A percentile compares a stretch with the other conserved stretches of the same genome.
Evolutionary conservation across 345 rosid genomes (phyloP).

Genomic region (Eutrema yunnanense): DNA sequence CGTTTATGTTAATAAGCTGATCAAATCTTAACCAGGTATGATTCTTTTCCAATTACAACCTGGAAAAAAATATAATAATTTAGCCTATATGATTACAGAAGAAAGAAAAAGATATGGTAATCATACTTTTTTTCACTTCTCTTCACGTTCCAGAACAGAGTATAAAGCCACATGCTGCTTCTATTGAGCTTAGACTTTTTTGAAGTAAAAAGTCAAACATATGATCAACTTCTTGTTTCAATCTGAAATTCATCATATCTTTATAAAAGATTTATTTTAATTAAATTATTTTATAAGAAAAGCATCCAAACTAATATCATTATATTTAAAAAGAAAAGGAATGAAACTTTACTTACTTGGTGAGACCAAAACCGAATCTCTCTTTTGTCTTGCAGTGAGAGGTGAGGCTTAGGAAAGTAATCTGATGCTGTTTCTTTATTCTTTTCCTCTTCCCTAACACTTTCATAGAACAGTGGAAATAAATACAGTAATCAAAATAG

Average conservation of each 20-base stretch:
- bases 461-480: constrained; percentile 5
- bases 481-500: constrained; percentile 9
- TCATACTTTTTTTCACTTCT: constrained; percentile 22
- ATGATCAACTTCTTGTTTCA: constrained; percentile 23
- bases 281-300: constrained; percentile 12
- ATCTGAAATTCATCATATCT: not conserved
- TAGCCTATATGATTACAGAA: constrained; percentile 9
- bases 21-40: not conserved
- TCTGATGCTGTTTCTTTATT: constrained; percentile 16
- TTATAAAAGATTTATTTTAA: not conserved
- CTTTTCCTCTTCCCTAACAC: constrained; percentile 16
- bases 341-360: constrained; percentile 14
- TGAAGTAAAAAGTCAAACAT: constrained; percentile 20
- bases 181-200: constrained; percentile 17
- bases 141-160: constrained; percentile 32
- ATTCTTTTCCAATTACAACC: constrained; percentile 19
- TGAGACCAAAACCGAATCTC: constrained; percentile 27
- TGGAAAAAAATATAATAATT: not conserved
- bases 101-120: constrained; percentile 14
- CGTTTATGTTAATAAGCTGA: constrained; percentile 6
- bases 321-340: not conserved
- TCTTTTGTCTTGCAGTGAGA: constrained; percentile 12
- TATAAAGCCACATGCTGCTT: constrained; percentile 26
- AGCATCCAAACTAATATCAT: not conserved
- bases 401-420: constrained; percentile 25